phyloP scores from a whole-genome alignment of 768 basidiomycete species.

The Mycena albidolilacea region DNA sequence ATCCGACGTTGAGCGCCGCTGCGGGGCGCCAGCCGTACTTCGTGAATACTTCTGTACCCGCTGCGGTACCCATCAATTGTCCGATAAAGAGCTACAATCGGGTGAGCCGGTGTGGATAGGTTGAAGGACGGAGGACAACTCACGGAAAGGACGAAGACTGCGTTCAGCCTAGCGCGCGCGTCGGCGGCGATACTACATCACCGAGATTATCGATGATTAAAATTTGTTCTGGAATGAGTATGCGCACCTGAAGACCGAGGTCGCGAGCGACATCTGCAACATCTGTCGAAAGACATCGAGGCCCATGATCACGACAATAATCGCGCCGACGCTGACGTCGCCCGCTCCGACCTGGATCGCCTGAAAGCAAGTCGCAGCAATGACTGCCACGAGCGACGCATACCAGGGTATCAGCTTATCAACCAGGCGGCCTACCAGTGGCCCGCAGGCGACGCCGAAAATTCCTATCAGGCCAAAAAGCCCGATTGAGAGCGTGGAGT shows the following conservation, averaged over 20 bases:
- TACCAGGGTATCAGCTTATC: constrained; percentile 86
- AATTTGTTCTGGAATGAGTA: not conserved
- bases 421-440: constrained; percentile 76
- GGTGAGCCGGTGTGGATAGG: too few species aligned
- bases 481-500: constrained; percentile 69
- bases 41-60: constrained; percentile 80
- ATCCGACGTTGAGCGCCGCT: constrained; percentile 71
- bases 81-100: constrained; percentile 73
- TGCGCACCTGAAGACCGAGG: constrained; percentile 68
- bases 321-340: constrained; percentile 77
- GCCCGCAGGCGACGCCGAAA: constrained; percentile 79
- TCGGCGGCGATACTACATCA: constrained; percentile 53
- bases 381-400: constrained; percentile 71
- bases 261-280: constrained; percentile 77
- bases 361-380: constrained; percentile 66
- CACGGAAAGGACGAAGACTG: constrained; percentile 65
- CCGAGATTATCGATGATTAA: not conserved
- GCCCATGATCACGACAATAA: constrained; percentile 78
- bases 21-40: constrained; percentile 79
- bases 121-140: not conserved
- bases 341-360: constrained; percentile 79
- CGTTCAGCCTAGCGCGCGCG: constrained; percentile 82
- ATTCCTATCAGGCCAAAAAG: constrained; percentile 83
- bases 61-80: constrained; percentile 86
- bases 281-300: constrained; percentile 84